Base-by-base conservation (phyloP, 2,329 filamentous ascomycete species). In the Chrysosphaeria jannelii region DNA sequence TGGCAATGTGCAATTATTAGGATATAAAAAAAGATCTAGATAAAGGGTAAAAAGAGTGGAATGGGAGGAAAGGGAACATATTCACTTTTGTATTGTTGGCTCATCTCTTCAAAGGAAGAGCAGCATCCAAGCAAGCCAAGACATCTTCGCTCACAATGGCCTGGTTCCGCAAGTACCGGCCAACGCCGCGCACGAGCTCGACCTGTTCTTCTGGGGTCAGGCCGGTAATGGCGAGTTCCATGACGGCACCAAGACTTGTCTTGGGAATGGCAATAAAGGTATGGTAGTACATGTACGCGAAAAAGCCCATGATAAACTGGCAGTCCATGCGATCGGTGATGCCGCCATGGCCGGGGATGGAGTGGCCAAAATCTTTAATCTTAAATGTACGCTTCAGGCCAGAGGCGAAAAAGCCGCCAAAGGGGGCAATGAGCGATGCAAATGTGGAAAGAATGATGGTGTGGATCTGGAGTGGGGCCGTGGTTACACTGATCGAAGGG, bases 291-390 rank as follows among this genome's bases (percentile, higher is more conserved):
- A 97, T 79, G 51, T 78, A 93, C 10, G 81, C 64, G 38, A 97
- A 93, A 46, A 90, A 85, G 6, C 85, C 85, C 85, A 97, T 97
- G 51, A 93, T 93, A 49, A 97, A 97, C 41, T 97, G 85, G 44
- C 85, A 97, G 41, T 97, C 85, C 81, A 97, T 93, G 30, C 85
- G 72, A 42, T 97, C 85, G 10, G 85, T 97, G 50, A 97, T 93
- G 35, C 85, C 85, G 29, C 85, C 85, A 38, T 97, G 85, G 12
- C 85, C 85, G 2, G 85, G 85, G 35, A 97, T 97, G 2, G 78
- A 89, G 45, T 97, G 75, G 34, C 85, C 85, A 48, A 97, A 97
- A 49, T 97, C 85, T 56, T 97, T 97, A 56, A 97, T 88, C 51
- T 97, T 93, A 53, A 97, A 97, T 4, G 81, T 91, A 14, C 85